Conservation (phyloP, 179 eudicot genomes). For the Spinacia oleracea region DNA sequence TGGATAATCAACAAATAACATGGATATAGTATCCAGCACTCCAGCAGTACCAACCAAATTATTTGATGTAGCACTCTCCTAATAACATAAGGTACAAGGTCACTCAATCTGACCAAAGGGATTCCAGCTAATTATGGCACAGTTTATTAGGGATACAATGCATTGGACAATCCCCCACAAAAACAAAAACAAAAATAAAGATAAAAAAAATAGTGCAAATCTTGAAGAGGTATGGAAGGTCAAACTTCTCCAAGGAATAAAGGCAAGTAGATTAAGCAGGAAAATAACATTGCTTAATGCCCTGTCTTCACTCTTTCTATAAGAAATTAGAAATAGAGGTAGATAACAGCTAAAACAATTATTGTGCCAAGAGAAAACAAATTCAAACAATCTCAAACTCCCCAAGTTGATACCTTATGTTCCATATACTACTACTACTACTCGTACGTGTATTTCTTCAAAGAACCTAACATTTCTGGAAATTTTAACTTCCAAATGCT, state of each 20-base stretch:
- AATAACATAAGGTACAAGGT: background rate
- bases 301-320: background rate
- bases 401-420: background rate
- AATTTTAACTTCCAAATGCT: no score
- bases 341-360: background rate
- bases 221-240: background rate
- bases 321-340: no score
- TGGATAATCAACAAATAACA: no score
- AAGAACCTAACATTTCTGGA: no score
- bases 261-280: no score
- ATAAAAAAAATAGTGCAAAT: no score
- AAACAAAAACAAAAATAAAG: no score
- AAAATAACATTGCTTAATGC: background rate
- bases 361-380: background rate
- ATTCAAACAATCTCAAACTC: background rate
- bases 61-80: background rate
- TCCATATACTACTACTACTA: background rate
- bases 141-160: background rate
- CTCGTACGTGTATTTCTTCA: no score
- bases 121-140: background rate
- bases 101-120: background rate
- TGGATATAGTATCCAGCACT: no score
- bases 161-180: no score
- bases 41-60: no score
- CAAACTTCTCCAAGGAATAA: background rate